These are phyloP conservation scores for Ophiostoma novo-ulmi DNA, from an alignment of 2,329 filamentous ascomycete species.

Conservation along the genomic window DNA sequence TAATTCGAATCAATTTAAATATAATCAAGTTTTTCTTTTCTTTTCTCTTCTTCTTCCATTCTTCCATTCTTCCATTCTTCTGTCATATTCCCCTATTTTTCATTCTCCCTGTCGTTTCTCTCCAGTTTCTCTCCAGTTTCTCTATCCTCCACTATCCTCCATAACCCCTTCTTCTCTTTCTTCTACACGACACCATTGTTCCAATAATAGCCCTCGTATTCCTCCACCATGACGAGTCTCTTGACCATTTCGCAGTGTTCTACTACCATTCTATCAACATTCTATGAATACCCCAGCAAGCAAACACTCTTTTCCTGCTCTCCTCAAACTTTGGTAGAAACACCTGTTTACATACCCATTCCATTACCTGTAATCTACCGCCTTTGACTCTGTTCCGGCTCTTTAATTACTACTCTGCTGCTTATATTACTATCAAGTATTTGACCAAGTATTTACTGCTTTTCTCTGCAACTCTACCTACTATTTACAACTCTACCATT, in stretches of 20 bases:
- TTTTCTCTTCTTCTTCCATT: not conserved
- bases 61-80: not conserved
- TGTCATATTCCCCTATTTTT: not conserved
- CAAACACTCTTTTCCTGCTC: not conserved
- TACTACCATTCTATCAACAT: not conserved
- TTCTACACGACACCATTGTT: conserved; percentile 1
- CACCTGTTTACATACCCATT: not conserved
- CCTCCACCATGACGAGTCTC: conserved; percentile 3
- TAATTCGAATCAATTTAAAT: not conserved
- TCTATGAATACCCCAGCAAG: not conserved
- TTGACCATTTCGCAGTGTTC: not conserved
- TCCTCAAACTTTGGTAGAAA: not conserved
- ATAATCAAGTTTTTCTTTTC: conserved; percentile 12
- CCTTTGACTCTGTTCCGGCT: not conserved
- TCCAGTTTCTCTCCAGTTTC: not conserved
- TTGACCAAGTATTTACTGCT: not conserved
- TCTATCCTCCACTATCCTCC: not conserved
- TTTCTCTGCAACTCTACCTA: not conserved
- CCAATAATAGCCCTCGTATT: conserved; percentile 17
- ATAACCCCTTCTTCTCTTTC: not conserved
- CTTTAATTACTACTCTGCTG: not conserved
- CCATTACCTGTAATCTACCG: not conserved
- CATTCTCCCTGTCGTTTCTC: not conserved
- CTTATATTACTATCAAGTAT: not conserved
- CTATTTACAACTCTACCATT: not conserved